These are phyloP conservation scores for Talaromyces borbonicus DNA, from an alignment of 495 filamentous ascomycete species.

Conservation along the genomic window DNA sequence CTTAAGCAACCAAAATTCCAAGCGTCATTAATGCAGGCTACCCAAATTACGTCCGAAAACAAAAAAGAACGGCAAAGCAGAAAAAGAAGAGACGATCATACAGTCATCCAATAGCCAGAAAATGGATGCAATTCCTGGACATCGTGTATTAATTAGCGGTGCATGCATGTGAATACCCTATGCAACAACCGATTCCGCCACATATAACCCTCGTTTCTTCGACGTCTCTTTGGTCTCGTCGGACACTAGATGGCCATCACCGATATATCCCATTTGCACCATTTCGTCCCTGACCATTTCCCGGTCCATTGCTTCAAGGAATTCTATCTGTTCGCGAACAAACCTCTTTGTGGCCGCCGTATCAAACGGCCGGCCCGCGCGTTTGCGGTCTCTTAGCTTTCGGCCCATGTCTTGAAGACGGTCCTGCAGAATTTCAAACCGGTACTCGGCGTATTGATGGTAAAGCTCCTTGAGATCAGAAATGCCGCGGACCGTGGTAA, in stretches of 20 bases:
- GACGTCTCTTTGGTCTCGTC: conserved; percentile 16
- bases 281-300: conserved; percentile 47
- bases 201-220: conserved; percentile 3
- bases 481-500: conserved; percentile 55
- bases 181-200: background rate
- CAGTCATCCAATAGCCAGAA: background rate
- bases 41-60: background rate
- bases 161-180: background rate
- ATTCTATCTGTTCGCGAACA: conserved; percentile 41
- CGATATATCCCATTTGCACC: conserved; percentile 38
- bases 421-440: conserved; percentile 60
- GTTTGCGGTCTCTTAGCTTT: conserved; percentile 32
- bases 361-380: conserved; percentile 29
- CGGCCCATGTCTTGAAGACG: conserved; percentile 37
- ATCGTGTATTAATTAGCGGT: background rate
- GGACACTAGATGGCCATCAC: conserved; percentile 29
- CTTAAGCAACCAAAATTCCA: background rate
- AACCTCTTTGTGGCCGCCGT: conserved; percentile 36
- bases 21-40: background rate
- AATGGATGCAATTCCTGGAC: background rate
- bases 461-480: conserved; percentile 61
- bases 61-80: no score
- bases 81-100: no score
- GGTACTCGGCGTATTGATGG: conserved; percentile 59
- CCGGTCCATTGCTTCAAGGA: conserved; percentile 44